Percentiles rank a stretch among this genome's conserved stretches.
Evolutionary conservation across 1,284 basidiomycete species (phyloP).

Genomic region (Heterobasidion annosum): DNA sequence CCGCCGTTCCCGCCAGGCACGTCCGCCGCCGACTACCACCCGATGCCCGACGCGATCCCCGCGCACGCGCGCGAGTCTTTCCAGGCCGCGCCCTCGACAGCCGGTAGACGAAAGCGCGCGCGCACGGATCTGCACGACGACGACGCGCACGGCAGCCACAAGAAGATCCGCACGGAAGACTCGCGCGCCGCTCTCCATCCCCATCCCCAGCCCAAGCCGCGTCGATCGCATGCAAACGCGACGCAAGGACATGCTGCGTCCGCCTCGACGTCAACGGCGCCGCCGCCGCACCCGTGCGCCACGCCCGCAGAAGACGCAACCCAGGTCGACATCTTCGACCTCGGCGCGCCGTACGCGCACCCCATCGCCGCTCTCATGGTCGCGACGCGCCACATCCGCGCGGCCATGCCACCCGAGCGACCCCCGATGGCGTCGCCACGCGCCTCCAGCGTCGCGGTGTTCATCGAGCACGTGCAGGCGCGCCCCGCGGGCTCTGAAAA

Average conservation of each 20-base stretch:
- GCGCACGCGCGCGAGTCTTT: neutral
- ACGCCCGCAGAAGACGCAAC: neutral
- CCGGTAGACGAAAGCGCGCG: neutral
- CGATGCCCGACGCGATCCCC: neutral
- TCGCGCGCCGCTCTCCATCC: too few species aligned
- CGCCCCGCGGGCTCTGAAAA: too few species aligned
- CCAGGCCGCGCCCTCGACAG: neutral
- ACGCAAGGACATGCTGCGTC: neutral
- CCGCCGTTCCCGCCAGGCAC: conserved; percentile 4
- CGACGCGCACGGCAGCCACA: neutral
- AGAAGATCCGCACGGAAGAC: neutral
- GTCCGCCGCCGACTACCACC: conserved; percentile 4
- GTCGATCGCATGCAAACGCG: too few species aligned
- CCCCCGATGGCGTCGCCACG: neutral
- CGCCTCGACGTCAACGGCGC: neutral
- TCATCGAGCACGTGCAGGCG: too few species aligned
- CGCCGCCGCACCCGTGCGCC: too few species aligned
- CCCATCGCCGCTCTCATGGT: neutral
- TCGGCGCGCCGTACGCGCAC: too few species aligned
- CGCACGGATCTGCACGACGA: neutral
- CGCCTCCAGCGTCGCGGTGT: too few species aligned
- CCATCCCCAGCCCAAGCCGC: too few species aligned
- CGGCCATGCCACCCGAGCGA: neutral
- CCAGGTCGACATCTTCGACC: too few species aligned
- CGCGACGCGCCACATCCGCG: neutral